Percentiles rank a stretch among this genome's conserved stretches.
Conservation (phyloP, 495 filamentous ascomycete genomes). For the Apodospora peruviana region DNA sequence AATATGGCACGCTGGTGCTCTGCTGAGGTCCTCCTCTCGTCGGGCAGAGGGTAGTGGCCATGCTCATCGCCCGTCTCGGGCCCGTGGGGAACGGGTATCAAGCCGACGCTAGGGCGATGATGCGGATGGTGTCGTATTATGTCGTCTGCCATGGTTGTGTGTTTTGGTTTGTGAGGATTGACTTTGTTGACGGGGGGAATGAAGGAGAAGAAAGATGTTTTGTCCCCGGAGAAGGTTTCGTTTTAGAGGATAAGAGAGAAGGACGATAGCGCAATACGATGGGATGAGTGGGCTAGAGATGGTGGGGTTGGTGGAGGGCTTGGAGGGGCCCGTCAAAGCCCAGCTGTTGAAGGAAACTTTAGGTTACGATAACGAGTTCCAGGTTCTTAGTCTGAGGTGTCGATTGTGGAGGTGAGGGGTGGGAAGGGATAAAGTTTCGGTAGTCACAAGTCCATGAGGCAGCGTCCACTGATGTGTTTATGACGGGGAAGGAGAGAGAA, state of each 20-base stretch:
- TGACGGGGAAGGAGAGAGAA: too few species aligned
- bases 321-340: background rate
- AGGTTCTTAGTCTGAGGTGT: background rate
- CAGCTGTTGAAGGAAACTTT: background rate
- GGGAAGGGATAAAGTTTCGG: too few species aligned
- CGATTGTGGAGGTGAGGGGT: too few species aligned
- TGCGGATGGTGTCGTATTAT: conserved; percentile 32
- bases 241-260: background rate
- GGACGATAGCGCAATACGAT: background rate
- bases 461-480: too few species aligned
- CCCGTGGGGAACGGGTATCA: conserved; percentile 44
- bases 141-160: conserved; percentile 20
- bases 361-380: background rate
- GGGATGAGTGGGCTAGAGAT: too few species aligned
- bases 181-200: background rate
- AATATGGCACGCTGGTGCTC: conserved; percentile 66
- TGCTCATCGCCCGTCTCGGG: conserved; percentile 39
- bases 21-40: conserved; percentile 37
- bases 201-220: background rate
- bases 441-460: too few species aligned
- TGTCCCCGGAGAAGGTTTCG: background rate
- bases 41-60: conserved; percentile 25
- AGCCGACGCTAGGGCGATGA: conserved; percentile 36
- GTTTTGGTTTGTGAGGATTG: background rate
- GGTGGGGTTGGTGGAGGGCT: too few species aligned